A percentile compares a stretch with the other conserved stretches of the same genome.
Evolutionary conservation across 768 basidiomycete species (phyloP).

Genomic region (Suillus subluteus): DNA sequence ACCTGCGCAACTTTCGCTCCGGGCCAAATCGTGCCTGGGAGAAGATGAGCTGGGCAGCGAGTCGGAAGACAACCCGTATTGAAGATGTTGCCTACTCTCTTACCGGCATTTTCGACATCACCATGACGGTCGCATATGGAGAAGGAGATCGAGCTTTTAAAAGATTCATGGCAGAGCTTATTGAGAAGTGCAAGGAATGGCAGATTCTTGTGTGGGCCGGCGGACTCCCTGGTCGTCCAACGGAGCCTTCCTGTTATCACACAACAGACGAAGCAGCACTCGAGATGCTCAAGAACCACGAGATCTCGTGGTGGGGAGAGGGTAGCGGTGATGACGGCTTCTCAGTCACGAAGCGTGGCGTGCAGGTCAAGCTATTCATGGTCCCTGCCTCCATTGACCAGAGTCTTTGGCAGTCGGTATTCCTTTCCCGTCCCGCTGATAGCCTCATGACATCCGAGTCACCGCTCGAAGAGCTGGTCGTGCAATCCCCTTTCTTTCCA

Average conservation of each 20-base stretch:
- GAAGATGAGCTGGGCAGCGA: conserved; percentile 20
- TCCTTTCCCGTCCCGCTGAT: background rate
- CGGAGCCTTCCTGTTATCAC: conserved; percentile 1
- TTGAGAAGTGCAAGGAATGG: conserved; percentile 16
- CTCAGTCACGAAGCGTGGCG: conserved; percentile 12
- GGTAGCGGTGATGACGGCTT: conserved; percentile 9
- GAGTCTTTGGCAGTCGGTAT: conserved; percentile 8
- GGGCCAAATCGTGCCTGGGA: conserved; percentile 11
- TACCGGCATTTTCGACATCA: conserved; percentile 19
- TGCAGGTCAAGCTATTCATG: conserved; percentile 10
- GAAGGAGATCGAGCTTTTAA: conserved; percentile 21
- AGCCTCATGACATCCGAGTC: background rate
- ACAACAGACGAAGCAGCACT: background rate
- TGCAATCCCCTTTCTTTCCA: conserved; percentile 3
- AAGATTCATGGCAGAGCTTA: conserved; percentile 16
- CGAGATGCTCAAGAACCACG: conserved; percentile 4
- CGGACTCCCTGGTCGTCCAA: conserved; percentile 2
- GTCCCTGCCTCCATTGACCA: background rate
- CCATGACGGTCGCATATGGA: conserved; percentile 20
- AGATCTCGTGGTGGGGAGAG: conserved; percentile 8
- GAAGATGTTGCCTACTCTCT: conserved; percentile 25
- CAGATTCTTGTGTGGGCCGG: conserved; percentile 13
- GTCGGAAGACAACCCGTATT: conserved; percentile 19
- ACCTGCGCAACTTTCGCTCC: conserved; percentile 9
- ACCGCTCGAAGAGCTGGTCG: conserved; percentile 1